Evolutionary conservation across 1,284 basidiomycete genomes (phyloP).

Genomic region (Coniferiporia weirii): DNA sequence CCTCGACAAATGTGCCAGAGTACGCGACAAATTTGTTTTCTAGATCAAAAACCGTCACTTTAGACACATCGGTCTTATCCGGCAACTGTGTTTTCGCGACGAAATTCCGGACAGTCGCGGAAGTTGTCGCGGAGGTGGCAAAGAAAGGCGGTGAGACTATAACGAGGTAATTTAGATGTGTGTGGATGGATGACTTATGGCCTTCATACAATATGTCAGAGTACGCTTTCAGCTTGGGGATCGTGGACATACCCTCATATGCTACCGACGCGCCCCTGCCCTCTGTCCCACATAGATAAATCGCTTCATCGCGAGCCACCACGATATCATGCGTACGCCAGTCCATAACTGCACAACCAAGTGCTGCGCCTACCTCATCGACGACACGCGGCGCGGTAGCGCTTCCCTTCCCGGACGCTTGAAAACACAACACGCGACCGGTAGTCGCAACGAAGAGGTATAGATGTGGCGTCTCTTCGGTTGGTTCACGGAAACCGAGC

Average conservation of each 20-base stretch:
- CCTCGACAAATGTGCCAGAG: slow-evolving; percentile 71
- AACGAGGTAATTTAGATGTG: slow-evolving; percentile 77
- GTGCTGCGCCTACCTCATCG: slow-evolving; percentile 80
- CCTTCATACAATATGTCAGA: slow-evolving; percentile 34
- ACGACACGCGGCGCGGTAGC: slow-evolving; percentile 64
- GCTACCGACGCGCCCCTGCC: slow-evolving; percentile 85
- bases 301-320: slow-evolving; percentile 87
- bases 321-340: slow-evolving; percentile 69
- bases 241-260: slow-evolving; percentile 65
- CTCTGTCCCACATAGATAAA: slow-evolving; percentile 82
- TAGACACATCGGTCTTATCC: slow-evolving; percentile 65
- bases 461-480: slow-evolving; percentile 44
- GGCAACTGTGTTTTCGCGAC: slow-evolving; percentile 45
- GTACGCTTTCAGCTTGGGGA: background rate
- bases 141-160: slow-evolving; percentile 85
- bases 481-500: slow-evolving; percentile 59
- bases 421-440: slow-evolving; percentile 73
- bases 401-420: slow-evolving; percentile 71
- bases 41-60: slow-evolving; percentile 87
- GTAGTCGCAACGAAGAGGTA: slow-evolving; percentile 88
- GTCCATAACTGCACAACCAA: slow-evolving; percentile 84
- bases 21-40: slow-evolving; percentile 92
- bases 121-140: slow-evolving; percentile 58
- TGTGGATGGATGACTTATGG: slow-evolving; percentile 64
- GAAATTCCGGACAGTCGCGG: slow-evolving; percentile 73